Evolutionary conservation across 2,329 filamentous ascomycete species (phyloP), one percentile per base, ranked within the genome.

Genomic region (Alternaria brassicae): DNA sequence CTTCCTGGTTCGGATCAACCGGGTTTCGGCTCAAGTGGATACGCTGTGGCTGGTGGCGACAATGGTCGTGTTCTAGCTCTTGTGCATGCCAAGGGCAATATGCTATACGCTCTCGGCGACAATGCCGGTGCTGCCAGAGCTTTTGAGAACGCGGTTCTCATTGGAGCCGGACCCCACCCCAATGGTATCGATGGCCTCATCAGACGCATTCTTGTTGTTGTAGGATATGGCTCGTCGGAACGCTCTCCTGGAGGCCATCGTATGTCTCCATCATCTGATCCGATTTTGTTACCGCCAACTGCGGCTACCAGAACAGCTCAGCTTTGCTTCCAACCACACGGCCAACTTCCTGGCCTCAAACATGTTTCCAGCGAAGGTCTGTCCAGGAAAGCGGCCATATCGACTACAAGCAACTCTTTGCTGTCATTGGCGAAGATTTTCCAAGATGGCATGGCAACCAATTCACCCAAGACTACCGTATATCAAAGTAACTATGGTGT

Each of bases 81-180:
- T 15, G 88, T 98, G 39, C 95, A 99, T 78, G 93, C 94, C 19
- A 99, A 98, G 78, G 95, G 94, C n/a, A 98, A 98, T 63, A 96
- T 98, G 90, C 84, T 98, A 2, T 99, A 99, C 78, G 88, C 91
- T 25, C 81, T 96, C 28, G 94, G 94, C 44, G 90, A 97, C 66
- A 91, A 95, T 64, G 83, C 85, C 37, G 87, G 85, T 39, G 95
- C 95, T 40, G 93, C 94, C 1, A 87, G 88, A 68, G 92, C 95
- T 4, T 99, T 99, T 69, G 95, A 99, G 76, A 93, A 97, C 76
- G 94, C 93, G 0, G 92, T 99, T 3, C 80, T 97, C 53, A 94
- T 99, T 63, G 93, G 92, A 58, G 86, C 91, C 27, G 93, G 93
- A 2, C 86, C 88, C 61, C 83, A 85, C 45, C 85, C 89, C 6